Percentiles rank a stretch among this genome's conserved stretches.
Conservation (phyloP, 768 basidiomycete genomes). For the Lentinula guzmanii region DNA sequence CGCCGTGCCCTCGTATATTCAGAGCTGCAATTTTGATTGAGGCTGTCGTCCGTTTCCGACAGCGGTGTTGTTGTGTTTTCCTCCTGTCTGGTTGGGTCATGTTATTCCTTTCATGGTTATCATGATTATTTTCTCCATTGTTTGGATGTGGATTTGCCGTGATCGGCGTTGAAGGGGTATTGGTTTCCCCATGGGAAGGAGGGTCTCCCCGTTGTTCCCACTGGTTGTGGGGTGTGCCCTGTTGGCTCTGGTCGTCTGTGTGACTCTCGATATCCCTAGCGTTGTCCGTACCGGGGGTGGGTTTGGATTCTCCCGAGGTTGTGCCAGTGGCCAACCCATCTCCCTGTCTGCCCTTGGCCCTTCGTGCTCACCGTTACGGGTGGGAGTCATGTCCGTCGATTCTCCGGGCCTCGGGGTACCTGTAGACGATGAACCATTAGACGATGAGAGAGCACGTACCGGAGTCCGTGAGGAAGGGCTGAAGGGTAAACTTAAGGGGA, state of each 20-base stretch:
- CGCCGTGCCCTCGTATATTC: slow-evolving; percentile 9
- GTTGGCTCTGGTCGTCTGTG: not conserved
- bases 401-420: not conserved
- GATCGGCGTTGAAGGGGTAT: no score
- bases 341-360: not conserved
- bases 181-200: not conserved
- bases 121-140: no score
- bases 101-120: not conserved
- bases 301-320: not conserved
- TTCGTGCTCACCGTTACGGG: not conserved
- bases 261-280: not conserved
- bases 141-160: no score
- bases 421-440: not conserved
- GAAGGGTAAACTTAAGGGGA: not conserved
- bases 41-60: not conserved
- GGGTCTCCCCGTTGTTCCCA: not conserved
- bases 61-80: not conserved
- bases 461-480: not conserved
- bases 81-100: not conserved
- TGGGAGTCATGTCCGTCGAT: not conserved
- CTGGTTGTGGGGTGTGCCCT: not conserved
- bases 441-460: not conserved
- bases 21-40: slow-evolving; percentile 5
- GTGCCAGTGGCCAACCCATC: not conserved
- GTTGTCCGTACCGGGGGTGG: not conserved